Percentiles rank a stretch among this genome's conserved stretches.
Evolutionary conservation across 345 rosid genomes (phyloP).

Genomic region (Dipteronia sinensis): DNA sequence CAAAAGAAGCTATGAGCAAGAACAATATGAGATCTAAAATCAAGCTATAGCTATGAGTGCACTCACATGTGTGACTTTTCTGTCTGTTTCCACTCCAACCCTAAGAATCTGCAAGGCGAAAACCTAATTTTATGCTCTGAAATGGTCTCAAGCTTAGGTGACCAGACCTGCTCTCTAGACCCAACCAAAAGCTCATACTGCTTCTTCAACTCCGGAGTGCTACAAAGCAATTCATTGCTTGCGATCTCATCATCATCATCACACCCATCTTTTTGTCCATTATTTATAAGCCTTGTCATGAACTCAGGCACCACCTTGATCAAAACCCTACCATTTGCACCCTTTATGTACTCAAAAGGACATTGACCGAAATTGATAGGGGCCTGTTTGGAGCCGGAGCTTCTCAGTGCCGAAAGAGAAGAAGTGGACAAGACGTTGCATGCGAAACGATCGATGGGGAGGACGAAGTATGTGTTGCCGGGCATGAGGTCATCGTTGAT

Average conservation of each 20-base stretch:
- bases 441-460: constrained; percentile 72
- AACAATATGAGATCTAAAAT: background rate
- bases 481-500: constrained; percentile 66
- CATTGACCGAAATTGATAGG: constrained; percentile 46
- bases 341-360: constrained; percentile 57
- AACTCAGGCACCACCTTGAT: constrained; percentile 64
- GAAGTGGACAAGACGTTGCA: constrained; percentile 54
- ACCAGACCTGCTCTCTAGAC: constrained; percentile 71
- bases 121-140: constrained; percentile 66
- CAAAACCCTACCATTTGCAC: constrained; percentile 49
- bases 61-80: constrained; percentile 17
- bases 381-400: constrained; percentile 37
- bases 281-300: constrained; percentile 42
- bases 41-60: background rate
- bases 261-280: constrained; percentile 8
- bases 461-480: constrained; percentile 78
- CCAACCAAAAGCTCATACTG: constrained; percentile 80
- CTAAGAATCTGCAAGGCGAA: constrained; percentile 64
- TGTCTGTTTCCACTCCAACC: constrained; percentile 55
- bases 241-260: background rate
- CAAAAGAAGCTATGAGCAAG: background rate
- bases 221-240: constrained; percentile 51
- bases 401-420: constrained; percentile 52
- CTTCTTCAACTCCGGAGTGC: constrained; percentile 91
- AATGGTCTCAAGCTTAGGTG: constrained; percentile 83